Evolutionary conservation across 1,284 basidiomycete genomes (phyloP).

Genomic region (Cryptococcus sp.): DNA sequence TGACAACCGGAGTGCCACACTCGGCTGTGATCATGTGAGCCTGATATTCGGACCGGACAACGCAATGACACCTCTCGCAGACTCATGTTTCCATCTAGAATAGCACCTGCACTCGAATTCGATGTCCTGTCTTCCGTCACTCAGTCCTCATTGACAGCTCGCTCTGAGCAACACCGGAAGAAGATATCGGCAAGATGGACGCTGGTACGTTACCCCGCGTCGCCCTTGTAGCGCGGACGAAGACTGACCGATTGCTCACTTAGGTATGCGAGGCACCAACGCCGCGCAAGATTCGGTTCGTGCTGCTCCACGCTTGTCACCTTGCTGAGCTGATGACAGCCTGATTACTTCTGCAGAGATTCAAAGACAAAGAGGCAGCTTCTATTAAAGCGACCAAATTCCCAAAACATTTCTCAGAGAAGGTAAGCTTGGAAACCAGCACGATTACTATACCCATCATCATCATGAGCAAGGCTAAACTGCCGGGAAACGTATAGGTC

Average conservation of each 20-base stretch:
- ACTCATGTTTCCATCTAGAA: too few species aligned
- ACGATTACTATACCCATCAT: neutral
- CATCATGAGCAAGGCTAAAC: conserved; percentile 11
- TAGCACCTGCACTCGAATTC: too few species aligned
- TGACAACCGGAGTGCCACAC: too few species aligned
- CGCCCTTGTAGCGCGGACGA: neutral
- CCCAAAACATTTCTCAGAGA: conserved; percentile 82
- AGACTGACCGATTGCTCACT: neutral
- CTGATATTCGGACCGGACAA: too few species aligned
- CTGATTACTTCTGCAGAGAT: conserved; percentile 59
- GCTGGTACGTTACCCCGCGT: conserved; percentile 11
- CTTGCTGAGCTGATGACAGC: neutral
- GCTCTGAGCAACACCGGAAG: neutral
- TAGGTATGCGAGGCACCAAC: conserved; percentile 45
- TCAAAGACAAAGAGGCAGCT: conserved; percentile 91
- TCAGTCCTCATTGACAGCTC: neutral
- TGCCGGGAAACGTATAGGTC: conserved; percentile 59
- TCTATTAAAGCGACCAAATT: conserved; percentile 88
- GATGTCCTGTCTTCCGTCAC: neutral
- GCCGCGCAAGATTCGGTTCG: conserved; percentile 43
- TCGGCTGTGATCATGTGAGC: too few species aligned
- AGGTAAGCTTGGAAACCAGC: conserved; percentile 57
- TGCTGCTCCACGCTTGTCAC: neutral
- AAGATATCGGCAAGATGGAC: conserved; percentile 17
- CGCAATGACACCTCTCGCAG: too few species aligned